Conservation (phyloP, 2,329 filamentous ascomycete genomes). For the Pseudofabraea citricarpa region DNA sequence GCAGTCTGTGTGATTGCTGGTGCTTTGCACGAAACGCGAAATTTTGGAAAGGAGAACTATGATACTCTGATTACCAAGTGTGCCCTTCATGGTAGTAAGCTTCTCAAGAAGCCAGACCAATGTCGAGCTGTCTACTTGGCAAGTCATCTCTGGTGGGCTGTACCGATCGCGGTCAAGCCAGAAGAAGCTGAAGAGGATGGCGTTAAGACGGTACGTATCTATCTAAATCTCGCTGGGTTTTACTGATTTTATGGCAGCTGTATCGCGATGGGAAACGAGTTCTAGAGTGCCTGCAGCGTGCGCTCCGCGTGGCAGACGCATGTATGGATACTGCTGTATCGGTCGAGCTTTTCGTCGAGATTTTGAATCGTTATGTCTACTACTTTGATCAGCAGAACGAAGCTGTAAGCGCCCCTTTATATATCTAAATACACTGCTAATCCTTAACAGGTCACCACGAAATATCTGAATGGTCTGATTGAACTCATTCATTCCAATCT, state of each 20-base stretch:
- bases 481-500: conserved; percentile 98
- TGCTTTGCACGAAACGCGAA: conserved; percentile 79
- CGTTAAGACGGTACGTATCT: conserved; percentile 60
- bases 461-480: conserved; percentile 96
- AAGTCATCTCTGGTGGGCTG: conserved; percentile 97
- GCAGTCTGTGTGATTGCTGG: conserved; percentile 92
- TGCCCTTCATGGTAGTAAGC: conserved; percentile 91
- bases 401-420: conserved; percentile 52
- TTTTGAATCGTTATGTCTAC: conserved; percentile 96
- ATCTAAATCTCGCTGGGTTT: no score
- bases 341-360: conserved; percentile 97
- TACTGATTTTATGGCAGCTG: no score
- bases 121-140: conserved; percentile 95
- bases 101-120: conserved; percentile 96
- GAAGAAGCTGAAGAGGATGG: conserved; percentile 76
- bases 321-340: conserved; percentile 99
- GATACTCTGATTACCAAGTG: conserved; percentile 98
- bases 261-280: conserved; percentile 98
- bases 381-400: conserved; percentile 99
- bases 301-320: conserved; percentile 91
- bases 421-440: conserved; percentile 10
- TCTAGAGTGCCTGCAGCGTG: conserved; percentile 90
- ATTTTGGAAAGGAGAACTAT: conserved; percentile 96
- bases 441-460: conserved; percentile 68
- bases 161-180: conserved; percentile 69